Percentiles rank a stretch among this genome's conserved stretches.
Evolutionary conservation across 2,329 filamentous ascomycete genomes (phyloP).

Genomic region (Aspergillus brasiliensis): DNA sequence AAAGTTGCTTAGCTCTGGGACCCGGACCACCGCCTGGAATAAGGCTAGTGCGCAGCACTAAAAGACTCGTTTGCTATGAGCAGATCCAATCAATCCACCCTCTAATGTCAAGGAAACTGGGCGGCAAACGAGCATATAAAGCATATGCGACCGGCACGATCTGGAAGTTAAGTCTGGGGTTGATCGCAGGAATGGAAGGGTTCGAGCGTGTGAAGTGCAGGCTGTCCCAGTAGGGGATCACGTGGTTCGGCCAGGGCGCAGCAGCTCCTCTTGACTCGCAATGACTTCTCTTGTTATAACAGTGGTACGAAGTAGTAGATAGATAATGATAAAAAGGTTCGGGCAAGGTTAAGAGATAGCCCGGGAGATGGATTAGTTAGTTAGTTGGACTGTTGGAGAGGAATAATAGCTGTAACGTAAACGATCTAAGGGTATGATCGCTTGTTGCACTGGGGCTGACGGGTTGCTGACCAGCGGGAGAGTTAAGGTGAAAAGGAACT

Average conservation of each 20-base stretch:
- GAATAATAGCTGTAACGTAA: neutral
- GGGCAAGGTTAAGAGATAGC: neutral
- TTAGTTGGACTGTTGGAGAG: neutral
- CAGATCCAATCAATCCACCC: constrained; percentile 15
- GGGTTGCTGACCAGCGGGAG: neutral
- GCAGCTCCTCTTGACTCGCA: constrained; percentile 1
- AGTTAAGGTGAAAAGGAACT: constrained; percentile 5
- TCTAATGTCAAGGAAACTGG: constrained; percentile 9
- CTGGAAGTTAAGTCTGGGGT: constrained; percentile 12
- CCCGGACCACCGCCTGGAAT: constrained; percentile 29
- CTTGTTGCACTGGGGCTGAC: constrained; percentile 10
- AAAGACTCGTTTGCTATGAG: constrained; percentile 14
- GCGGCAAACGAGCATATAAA: constrained; percentile 11
- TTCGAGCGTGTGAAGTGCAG: constrained; percentile 5
- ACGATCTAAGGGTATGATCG: constrained; percentile 7
- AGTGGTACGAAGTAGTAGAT: neutral
- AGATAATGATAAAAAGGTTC: neutral
- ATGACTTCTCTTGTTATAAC: neutral
- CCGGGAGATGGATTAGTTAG: neutral
- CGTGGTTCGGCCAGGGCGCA: constrained; percentile 7
- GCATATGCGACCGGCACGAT: constrained; percentile 13
- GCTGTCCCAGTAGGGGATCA: neutral
- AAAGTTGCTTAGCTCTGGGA: constrained; percentile 25
- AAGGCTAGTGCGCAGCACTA: constrained; percentile 29
- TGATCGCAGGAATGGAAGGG: constrained; percentile 9